Evolutionary conservation across 257 asterid species (phyloP).

Genomic region (Primulina eburnea): DNA sequence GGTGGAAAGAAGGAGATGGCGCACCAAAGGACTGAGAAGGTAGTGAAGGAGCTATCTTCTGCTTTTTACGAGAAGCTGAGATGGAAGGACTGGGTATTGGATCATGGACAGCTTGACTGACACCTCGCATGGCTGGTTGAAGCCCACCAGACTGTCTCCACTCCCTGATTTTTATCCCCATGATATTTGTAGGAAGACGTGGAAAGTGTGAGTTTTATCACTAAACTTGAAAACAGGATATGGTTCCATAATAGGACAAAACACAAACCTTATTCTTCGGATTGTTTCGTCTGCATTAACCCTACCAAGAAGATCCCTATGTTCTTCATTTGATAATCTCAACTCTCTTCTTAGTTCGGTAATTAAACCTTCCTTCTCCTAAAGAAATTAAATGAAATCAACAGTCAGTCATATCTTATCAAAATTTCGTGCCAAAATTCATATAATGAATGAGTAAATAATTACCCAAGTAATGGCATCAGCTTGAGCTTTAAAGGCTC

Average conservation of each 20-base stretch:
- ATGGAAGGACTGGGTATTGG: constrained; percentile 62
- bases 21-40: constrained; percentile 71
- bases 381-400: constrained; percentile 34
- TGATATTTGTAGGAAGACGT: constrained; percentile 15
- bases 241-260: neutral
- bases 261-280: constrained; percentile 61
- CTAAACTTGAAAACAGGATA: constrained; percentile 12
- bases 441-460: constrained; percentile 10
- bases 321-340: constrained; percentile 79
- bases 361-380: constrained; percentile 78
- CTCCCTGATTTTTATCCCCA: constrained; percentile 41
- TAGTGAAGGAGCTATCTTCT: constrained; percentile 45
- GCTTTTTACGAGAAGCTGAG: constrained; percentile 70
- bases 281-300: constrained; percentile 75
- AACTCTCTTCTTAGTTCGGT: constrained; percentile 78
- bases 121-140: constrained; percentile 49
- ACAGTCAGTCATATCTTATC: constrained; percentile 38
- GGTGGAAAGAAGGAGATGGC: constrained; percentile 59
- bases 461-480: constrained; percentile 92
- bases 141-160: constrained; percentile 61
- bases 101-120: constrained; percentile 52
- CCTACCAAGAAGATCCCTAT: constrained; percentile 66
- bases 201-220: constrained; percentile 16
- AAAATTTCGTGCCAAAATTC: constrained; percentile 28
- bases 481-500: constrained; percentile 91